These are phyloP conservation scores for Rhodotorula paludigena DNA, from an alignment of 768 basidiomycete genomes.

Conservation along the genomic window DNA sequence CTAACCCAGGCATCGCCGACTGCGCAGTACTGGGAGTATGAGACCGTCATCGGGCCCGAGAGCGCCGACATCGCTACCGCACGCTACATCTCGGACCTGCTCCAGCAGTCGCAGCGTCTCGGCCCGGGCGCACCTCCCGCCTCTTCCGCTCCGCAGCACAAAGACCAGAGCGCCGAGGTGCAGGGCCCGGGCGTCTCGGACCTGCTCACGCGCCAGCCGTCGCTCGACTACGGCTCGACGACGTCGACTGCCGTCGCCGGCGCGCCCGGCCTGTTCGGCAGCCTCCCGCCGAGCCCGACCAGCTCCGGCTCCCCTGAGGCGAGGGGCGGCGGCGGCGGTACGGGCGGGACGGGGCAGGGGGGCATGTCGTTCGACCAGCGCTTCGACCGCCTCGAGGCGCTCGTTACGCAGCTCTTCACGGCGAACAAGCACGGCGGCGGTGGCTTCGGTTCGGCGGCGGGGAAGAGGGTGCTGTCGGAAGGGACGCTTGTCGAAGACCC, in stretches of 20 bases:
- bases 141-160: background rate
- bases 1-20: too few relatives aligned
- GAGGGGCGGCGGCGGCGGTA: background rate
- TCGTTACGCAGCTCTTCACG: background rate
- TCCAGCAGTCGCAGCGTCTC: background rate
- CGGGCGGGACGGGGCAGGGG: too few relatives aligned
- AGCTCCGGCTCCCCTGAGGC: too few relatives aligned
- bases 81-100: background rate
- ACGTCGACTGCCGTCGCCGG: too few relatives aligned
- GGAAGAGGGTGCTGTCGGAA: background rate
- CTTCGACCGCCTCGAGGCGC: conserved; percentile 1
- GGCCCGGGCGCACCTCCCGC: background rate
- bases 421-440: background rate
- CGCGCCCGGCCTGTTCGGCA: background rate
- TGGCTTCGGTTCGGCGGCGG: background rate
- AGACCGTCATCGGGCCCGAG: conserved; percentile 28
- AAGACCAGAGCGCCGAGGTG: background rate
- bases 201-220: conserved; percentile 2
- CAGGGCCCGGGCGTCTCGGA: conserved; percentile 13
- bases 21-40: too few relatives aligned
- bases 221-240: background rate
- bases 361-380: too few relatives aligned
- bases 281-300: background rate
- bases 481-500: conserved; percentile 5
- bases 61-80: background rate